Base-by-base conservation (phyloP, 2,329 filamentous ascomycete genomes). In the Alternaria ethzedia region DNA sequence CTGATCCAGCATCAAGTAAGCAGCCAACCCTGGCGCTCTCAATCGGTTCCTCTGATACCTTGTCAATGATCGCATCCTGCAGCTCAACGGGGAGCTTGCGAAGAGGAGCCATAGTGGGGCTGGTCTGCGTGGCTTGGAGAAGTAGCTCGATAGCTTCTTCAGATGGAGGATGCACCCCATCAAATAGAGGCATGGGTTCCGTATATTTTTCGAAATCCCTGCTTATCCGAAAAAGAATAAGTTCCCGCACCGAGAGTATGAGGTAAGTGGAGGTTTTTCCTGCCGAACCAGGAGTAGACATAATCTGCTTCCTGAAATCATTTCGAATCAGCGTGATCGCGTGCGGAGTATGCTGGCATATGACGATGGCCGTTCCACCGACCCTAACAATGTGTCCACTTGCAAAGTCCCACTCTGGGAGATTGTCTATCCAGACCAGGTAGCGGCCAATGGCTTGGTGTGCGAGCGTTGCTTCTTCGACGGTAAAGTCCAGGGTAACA, bases 21-120 rank as follows among this genome's bases (percentile, higher is more conserved):
- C 71, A 72, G 57, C 63, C 70, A 57, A 71, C 28, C 46, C 61
- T 64, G 28, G 70, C 69, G 28, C 66, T 60, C 49, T 71, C 67
- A 62, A 72, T 61, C 46, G 59, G 62, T 56, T 64, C 65, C 17
- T 44, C 65, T 45, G 69, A 72, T 62, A 66, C 63, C 43, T 66
- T 59, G 41, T 65, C 54, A 55, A 74, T 57, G 49, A 72, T 70
- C 57, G 59, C 54, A 66, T 69, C 64, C 63, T 74, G 70, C 11
- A 72, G 57, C 63, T 74, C 70, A 58, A 67, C 36, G 6, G 71
- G 68, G 50, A 74, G 65, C 20, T 41, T 58, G 57, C 57, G 64
- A 54, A 72, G 28, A 59, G 56, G 60, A 54, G 67, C 56, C 26
- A 41, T 50, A 45, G 41, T 44, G 45, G 46, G 21, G 15, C 25